Conservation (phyloP, 345 rosid genomes). For the Sonneratia alba region DNA sequence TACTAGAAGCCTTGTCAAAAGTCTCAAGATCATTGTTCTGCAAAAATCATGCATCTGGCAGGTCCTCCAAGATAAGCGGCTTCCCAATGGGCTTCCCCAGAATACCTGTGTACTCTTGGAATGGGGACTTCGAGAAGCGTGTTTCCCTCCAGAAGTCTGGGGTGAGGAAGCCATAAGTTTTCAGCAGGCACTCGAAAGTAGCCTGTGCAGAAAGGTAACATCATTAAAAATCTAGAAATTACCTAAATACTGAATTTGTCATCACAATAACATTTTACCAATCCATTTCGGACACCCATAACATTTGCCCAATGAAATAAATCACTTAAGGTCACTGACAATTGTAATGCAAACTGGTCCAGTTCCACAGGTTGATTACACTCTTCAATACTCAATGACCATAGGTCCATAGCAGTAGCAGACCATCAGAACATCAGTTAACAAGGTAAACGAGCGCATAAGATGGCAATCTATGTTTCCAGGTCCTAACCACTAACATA, state of each 20-base stretch:
- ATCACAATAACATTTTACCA: too few species aligned
- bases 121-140: slow-evolving; percentile 40
- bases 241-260: too few species aligned
- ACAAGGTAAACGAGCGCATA: too few species aligned
- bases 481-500: background rate
- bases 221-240: background rate
- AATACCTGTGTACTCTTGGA: slow-evolving; percentile 51
- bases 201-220: slow-evolving; percentile 20
- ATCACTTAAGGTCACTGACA: too few species aligned
- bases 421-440: too few species aligned
- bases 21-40: background rate
- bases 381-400: too few species aligned
- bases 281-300: too few species aligned
- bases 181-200: slow-evolving; percentile 45
- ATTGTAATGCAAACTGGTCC: too few species aligned
- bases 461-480: background rate
- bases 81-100: slow-evolving; percentile 30
- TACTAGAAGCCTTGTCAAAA: background rate
- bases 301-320: too few species aligned
- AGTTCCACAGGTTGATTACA: too few species aligned
- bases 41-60: background rate
- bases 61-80: slow-evolving; percentile 13
- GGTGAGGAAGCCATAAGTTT: slow-evolving; percentile 72
- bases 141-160: slow-evolving; percentile 71
- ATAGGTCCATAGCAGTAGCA: too few species aligned